A percentile compares a stretch with the other conserved stretches of the same genome.
Conservation (phyloP, 2,329 filamentous ascomycete species). For the Capronia coronata region DNA sequence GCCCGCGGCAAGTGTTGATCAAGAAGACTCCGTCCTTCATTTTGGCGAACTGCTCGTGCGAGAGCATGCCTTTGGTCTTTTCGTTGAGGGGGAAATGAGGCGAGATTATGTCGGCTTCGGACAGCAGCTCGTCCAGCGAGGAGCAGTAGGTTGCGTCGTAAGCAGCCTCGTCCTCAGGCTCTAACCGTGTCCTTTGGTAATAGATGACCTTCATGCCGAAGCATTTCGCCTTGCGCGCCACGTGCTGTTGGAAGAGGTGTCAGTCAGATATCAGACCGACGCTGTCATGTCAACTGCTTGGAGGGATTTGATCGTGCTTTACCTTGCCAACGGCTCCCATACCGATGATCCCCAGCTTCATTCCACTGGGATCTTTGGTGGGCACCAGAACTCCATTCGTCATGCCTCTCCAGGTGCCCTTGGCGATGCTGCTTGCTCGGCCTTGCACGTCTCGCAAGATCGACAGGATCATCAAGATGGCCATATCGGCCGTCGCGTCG, state of each 20-base stretch:
- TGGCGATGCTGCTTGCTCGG: constrained; percentile 35
- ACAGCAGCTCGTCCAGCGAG: constrained; percentile 32
- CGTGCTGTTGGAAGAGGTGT: constrained; percentile 1
- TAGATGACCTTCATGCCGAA: constrained; percentile 74
- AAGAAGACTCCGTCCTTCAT: constrained; percentile 46
- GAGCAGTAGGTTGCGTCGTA: constrained; percentile 29
- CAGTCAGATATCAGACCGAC: too few species aligned
- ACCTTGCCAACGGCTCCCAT: constrained; percentile 44
- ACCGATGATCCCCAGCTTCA: constrained; percentile 45
- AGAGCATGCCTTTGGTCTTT: constrained; percentile 34
- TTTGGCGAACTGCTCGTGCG: constrained; percentile 35
- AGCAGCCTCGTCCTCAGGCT: constrained; percentile 43
- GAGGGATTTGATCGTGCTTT: too few species aligned
- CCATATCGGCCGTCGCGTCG: constrained; percentile 48
- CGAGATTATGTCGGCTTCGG: constrained; percentile 32
- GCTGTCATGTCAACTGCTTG: too few species aligned
- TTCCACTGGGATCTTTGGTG: constrained; percentile 38
- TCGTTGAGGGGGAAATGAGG: constrained; percentile 34
- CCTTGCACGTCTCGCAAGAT: constrained; percentile 42
- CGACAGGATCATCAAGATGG: constrained; percentile 43
- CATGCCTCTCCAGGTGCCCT: constrained; percentile 37
- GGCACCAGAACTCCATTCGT: constrained; percentile 29
- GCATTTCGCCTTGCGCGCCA: constrained; percentile 55
- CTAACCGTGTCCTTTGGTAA: constrained; percentile 61
- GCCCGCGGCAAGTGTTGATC: constrained; percentile 48